Evolutionary conservation across 2,329 filamentous ascomycete species (phyloP), one percentile per base, ranked within the genome.

Genomic region (Fusarium marasasianum): DNA sequence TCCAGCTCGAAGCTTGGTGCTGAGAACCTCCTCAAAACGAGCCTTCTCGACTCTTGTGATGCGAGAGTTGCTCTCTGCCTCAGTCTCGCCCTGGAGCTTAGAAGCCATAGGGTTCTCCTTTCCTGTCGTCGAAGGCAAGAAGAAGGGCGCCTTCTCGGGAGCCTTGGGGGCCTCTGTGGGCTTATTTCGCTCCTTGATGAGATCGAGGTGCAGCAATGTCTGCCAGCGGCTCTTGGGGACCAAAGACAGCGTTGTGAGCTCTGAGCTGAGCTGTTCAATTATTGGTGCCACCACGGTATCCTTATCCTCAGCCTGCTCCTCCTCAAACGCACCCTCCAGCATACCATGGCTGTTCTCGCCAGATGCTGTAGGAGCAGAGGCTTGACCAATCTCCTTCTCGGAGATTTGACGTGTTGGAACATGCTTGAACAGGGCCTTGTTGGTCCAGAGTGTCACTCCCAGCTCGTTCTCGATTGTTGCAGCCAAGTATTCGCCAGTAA

Each of bases 361-460:
- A 22, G 95, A 97, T 8, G 90, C 90, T 1, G 93, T 95, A 2
- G 95, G 95, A 6, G 88, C 89, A 10, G 87, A 84, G 24, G 94
- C 88, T 18, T 90, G 84, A 13, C 86, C 86, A 48, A 97, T 90
- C 53, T 94, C 91, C 62, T 90, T 88, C 73, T 97, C 94, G 8
- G 93, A 92, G 66, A 99, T 93, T 77, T 96, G 94, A 26, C 93
- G 88, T 2, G 95, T 97, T 0, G 95, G 92, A 0, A 98, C 91
- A 77, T 98, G 95, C 63, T 92, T 93, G 86, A 98, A 99, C 3
- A 98, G 86, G 1, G 93, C 92, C 79, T 94, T 94, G 83, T 99
- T 99, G 29, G 94, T 98, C 96, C 96, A 99, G 54, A 99, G 90
- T 76, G 94, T 92, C n/a, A 99, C 92, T 18, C 96, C 96, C 3